These are phyloP conservation scores for Phytopythium kandeliae DNA, from an alignment of 352 stramenopile genomes.

Conservation along the genomic window DNA sequence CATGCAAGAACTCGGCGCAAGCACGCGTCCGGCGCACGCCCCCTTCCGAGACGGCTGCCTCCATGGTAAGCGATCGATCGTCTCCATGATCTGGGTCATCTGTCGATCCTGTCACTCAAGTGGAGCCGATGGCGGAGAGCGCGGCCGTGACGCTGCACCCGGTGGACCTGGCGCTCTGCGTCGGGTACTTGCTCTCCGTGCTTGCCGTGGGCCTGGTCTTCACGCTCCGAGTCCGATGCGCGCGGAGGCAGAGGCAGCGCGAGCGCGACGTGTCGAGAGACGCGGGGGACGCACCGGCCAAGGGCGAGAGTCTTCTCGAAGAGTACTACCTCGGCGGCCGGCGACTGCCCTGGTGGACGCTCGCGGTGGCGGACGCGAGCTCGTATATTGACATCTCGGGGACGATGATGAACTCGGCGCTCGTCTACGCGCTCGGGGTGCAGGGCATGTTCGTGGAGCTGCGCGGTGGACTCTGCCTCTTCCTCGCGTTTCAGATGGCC, in stretches of 20 bases:
- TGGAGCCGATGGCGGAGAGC: background rate
- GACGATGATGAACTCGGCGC: slow-evolving; percentile 79
- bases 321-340: slow-evolving; percentile 71
- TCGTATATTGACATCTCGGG: slow-evolving; percentile 83
- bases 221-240: slow-evolving; percentile 45
- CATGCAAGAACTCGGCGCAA: background rate
- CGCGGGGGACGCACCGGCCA: slow-evolving; percentile 15
- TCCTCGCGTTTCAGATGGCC: slow-evolving; percentile 72
- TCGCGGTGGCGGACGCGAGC: slow-evolving; percentile 74
- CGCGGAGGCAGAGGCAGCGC: slow-evolving; percentile 9
- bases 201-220: slow-evolving; percentile 59
- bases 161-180: slow-evolving; percentile 44
- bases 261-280: slow-evolving; percentile 6
- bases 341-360: slow-evolving; percentile 61
- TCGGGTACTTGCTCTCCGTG: slow-evolving; percentile 63
- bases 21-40: slow-evolving; percentile 3
- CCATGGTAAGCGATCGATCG: too few species aligned
- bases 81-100: background rate
- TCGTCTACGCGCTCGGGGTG: slow-evolving; percentile 73
- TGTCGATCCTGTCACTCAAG: background rate
- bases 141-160: slow-evolving; percentile 11
- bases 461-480: slow-evolving; percentile 68
- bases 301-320: slow-evolving; percentile 39
- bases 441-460: slow-evolving; percentile 85
- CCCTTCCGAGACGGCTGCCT: background rate